Conservation (phyloP, 1,284 basidiomycete species). For the Cutaneotrichosporon curvatum region DNA sequence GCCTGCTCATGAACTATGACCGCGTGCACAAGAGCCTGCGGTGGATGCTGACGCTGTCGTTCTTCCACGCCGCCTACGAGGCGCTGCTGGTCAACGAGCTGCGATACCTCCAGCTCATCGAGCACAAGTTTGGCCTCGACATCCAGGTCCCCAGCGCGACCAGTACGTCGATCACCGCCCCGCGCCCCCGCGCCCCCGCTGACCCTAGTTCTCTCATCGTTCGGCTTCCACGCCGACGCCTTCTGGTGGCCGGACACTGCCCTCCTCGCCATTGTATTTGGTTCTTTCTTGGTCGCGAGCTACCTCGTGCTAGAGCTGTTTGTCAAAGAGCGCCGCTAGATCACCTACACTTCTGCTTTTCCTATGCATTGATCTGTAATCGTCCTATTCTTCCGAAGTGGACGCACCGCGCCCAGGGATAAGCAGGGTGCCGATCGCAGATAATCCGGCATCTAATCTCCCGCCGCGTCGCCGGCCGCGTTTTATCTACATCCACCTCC, state of each 20-base stretch:
- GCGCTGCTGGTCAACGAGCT: slow-evolving; percentile 92
- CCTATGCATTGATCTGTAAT: too few relatives aligned
- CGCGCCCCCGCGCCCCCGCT: not conserved
- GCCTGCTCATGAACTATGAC: slow-evolving; percentile 87
- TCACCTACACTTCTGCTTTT: too few relatives aligned
- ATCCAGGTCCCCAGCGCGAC: slow-evolving; percentile 89
- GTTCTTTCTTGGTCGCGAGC: slow-evolving; percentile 63
- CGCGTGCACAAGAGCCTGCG: slow-evolving; percentile 63
- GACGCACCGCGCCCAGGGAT: too few relatives aligned
- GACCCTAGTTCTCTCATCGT: slow-evolving; percentile 62
- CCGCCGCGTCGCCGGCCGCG: too few relatives aligned
- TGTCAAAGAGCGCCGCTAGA: slow-evolving; percentile 77
- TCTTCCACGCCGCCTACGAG: slow-evolving; percentile 99
- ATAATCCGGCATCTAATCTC: too few relatives aligned
- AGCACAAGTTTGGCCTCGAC: slow-evolving; percentile 87
- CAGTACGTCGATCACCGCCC: slow-evolving; percentile 43
- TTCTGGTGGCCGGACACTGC: slow-evolving; percentile 95
- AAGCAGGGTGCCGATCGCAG: too few relatives aligned
- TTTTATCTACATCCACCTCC: too few relatives aligned
- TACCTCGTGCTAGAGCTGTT: slow-evolving; percentile 76
- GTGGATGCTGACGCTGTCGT: slow-evolving; percentile 85
- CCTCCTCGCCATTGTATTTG: slow-evolving; percentile 74
- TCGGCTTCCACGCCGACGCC: slow-evolving; percentile 79
- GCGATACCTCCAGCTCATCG: slow-evolving; percentile 83
- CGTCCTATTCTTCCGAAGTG: too few relatives aligned